These are phyloP conservation scores for Talaromyces atroroseus DNA, from an alignment of 2,329 filamentous ascomycete genomes.

Conservation along the genomic window DNA sequence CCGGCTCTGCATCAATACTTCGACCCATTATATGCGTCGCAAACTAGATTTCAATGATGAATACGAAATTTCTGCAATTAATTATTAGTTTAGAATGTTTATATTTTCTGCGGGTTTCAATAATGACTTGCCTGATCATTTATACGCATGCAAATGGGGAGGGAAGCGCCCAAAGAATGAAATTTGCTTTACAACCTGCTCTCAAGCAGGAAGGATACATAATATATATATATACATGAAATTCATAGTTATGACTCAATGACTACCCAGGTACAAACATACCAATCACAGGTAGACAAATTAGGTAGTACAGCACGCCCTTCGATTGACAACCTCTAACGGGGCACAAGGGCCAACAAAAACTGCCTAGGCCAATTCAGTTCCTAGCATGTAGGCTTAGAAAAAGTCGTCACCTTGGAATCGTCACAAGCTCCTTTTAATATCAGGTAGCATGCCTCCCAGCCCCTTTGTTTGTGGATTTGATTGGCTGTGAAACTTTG, in stretches of 20 bases:
- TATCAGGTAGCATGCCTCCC: too few species aligned
- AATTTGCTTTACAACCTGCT: not conserved
- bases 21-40: slow-evolving; percentile 3
- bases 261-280: not conserved
- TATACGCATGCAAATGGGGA: not conserved
- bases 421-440: not conserved
- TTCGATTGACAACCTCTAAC: not conserved
- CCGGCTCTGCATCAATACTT: slow-evolving; percentile 4
- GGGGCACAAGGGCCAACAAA: not conserved
- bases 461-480: too few species aligned
- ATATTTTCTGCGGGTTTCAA: not conserved
- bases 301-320: not conserved
- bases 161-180: not conserved
- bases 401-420: too few species aligned
- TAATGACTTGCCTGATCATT: not conserved
- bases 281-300: not conserved
- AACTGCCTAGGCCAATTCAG: not conserved
- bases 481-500: too few species aligned
- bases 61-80: not conserved
- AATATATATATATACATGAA: not conserved
- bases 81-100: not conserved
- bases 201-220: not conserved
- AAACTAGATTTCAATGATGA: slow-evolving; percentile 3
- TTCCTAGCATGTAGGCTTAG: too few species aligned
- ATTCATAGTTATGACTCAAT: not conserved